Evolutionary conservation across 768 basidiomycete genomes (phyloP), one percentile per base, ranked within the genome.

Genomic region (Suillus decipiens): DNA sequence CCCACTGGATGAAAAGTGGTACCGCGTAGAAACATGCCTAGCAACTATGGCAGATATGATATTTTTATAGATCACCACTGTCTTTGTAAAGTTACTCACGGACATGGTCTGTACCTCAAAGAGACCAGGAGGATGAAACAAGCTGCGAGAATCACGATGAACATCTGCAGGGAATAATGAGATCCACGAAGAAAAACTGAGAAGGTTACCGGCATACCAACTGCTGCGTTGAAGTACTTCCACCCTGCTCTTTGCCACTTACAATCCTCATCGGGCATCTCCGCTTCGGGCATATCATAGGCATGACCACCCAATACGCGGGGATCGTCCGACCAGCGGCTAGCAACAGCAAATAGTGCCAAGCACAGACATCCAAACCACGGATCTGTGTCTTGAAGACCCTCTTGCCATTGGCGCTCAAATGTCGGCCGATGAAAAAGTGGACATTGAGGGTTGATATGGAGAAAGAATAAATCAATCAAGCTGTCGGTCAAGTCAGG

Each of bases 391-490:
- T 81, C 77, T 66, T 90, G 82, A 31, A 89, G 69, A 9, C 78
- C 78, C 2, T 84, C 81, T 37, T 70, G 76, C 78, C 86, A 88
- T 53, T 89, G 84, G 17, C 80, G 80, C 42, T 85, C 78, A 69
- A 95, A 94, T 0, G 88, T 86, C 6, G 86, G 86, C 24, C 81
- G 82, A 70, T 94, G 91, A 34, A 95, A 77, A 22, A 95, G 74
- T 9, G 92, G 91, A 61, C 86, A 79, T 41, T 84, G 78, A 34
- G 72, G 69, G 69, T 93, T 90, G 57, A 81, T 73, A 63, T 87
- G 79, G 2, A 75, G 66, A 68, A 96, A 96, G 71, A 86, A 95
- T 34, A 88, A 77, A 43, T 84, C 76, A 66, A 95, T 84, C 36
- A 97, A 80, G 19, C 67, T 71, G 34, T 74, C 69, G 9, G 82